phyloP scores from a whole-genome alignment of 2,329 filamentous ascomycete species.

The Samsoniella hepiali region DNA sequence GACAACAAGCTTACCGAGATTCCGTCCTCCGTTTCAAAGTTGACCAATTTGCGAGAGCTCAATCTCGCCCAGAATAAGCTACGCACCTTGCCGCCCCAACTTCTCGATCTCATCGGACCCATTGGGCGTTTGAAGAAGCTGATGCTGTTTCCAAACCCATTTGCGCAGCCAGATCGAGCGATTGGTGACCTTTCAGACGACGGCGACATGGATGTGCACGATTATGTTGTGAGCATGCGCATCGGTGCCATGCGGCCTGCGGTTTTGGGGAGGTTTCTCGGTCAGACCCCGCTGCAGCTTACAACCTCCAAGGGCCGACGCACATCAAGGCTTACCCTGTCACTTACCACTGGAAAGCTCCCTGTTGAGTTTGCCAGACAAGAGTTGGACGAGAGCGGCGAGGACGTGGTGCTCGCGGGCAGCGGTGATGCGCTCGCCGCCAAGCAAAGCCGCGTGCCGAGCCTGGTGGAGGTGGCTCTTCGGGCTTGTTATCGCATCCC shows the following conservation, averaged over 20 bases:
- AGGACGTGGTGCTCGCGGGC: slow-evolving; percentile 17
- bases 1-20: slow-evolving; percentile 60
- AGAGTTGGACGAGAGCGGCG: neutral
- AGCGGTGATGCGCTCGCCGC: slow-evolving; percentile 6
- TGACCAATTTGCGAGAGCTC: slow-evolving; percentile 57
- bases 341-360: slow-evolving; percentile 7
- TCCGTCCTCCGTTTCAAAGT: slow-evolving; percentile 55
- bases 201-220: slow-evolving; percentile 18
- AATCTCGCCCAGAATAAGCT: slow-evolving; percentile 65
- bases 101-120: slow-evolving; percentile 53
- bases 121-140: slow-evolving; percentile 48
- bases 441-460: slow-evolving; percentile 40
- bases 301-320: slow-evolving; percentile 14
- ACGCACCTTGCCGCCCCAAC: slow-evolving; percentile 58
- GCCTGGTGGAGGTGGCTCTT: slow-evolving; percentile 50
- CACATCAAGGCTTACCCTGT: slow-evolving; percentile 9
- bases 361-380: slow-evolving; percentile 22
- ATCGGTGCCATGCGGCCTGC: neutral
- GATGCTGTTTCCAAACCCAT: slow-evolving; percentile 61
- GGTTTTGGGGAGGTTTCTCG: slow-evolving; percentile 16
- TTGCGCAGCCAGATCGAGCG: slow-evolving; percentile 42
- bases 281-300: slow-evolving; percentile 11
- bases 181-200: slow-evolving; percentile 8
- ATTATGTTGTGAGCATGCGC: slow-evolving; percentile 15
- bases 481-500: slow-evolving; percentile 43